Percentiles rank a stretch among this genome's conserved stretches.
phyloP scores from a whole-genome alignment of 1,284 basidiomycete species.

The Sporisorium iseilematis-ciliati region DNA sequence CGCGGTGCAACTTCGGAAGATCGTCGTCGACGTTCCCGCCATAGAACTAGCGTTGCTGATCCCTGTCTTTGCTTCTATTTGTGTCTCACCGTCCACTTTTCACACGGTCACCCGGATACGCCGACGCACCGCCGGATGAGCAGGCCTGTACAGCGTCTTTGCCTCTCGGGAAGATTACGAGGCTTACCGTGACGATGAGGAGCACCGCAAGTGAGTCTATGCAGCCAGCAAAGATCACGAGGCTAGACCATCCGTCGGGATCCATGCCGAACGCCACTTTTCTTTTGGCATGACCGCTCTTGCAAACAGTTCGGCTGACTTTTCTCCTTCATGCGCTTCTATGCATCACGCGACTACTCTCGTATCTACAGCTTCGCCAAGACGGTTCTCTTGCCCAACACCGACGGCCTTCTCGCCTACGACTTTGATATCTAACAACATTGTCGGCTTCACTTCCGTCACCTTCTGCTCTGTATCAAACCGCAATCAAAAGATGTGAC shows the following conservation, averaged over 20 bases:
- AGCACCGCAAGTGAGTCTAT: conserved; percentile 61
- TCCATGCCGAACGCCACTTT: conserved; percentile 11
- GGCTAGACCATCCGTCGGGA: not conserved
- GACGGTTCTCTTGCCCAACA: conserved; percentile 58
- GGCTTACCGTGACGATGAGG: conserved; percentile 62
- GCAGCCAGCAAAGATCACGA: not conserved
- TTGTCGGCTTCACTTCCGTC: not conserved
- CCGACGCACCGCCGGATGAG: not conserved
- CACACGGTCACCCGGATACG: not conserved
- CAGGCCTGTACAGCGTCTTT: conserved; percentile 61
- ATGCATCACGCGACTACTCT: not conserved
- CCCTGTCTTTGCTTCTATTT: conserved; percentile 3
- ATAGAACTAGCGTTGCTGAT: not conserved
- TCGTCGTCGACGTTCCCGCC: not conserved
- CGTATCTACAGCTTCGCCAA: conserved; percentile 53
- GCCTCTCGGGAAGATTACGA: conserved; percentile 53
- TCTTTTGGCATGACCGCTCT: not conserved
- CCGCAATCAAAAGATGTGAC: not conserved
- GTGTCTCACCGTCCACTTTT: not conserved
- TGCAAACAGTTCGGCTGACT: conserved; percentile 10
- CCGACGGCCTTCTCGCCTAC: conserved; percentile 61
- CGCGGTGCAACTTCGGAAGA: conserved; percentile 6
- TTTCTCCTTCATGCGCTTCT: conserved; percentile 4
- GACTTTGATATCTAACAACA: conserved; percentile 55
- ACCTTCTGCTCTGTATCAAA: not conserved